Conservation (phyloP, 257 asterid genomes). For the Salvia splendens region DNA sequence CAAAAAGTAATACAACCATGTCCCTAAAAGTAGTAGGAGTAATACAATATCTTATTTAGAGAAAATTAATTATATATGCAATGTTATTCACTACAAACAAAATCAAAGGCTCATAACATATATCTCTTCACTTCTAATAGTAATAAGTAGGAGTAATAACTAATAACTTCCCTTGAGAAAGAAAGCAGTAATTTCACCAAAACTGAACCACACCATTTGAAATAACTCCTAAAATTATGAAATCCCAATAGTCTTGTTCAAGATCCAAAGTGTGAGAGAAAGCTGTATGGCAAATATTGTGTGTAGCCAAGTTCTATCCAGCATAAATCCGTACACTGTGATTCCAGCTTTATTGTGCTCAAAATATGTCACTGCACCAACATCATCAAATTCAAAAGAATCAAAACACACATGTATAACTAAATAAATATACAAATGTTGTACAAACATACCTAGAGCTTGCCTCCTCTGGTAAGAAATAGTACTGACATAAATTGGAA, state of each 20-base stretch:
- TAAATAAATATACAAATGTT: background rate
- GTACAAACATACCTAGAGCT: conserved; percentile 62
- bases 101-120: background rate
- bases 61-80: background rate
- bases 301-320: conserved; percentile 80
- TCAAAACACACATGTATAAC: too few relatives aligned
- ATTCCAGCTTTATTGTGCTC: conserved; percentile 92
- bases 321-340: conserved; percentile 88
- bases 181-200: conserved; percentile 15
- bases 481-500: conserved; percentile 53
- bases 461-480: conserved; percentile 87
- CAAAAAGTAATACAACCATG: too few relatives aligned
- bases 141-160: too few relatives aligned
- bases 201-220: background rate
- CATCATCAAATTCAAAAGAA: background rate
- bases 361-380: conserved; percentile 75
- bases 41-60: background rate
- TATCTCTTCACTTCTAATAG: background rate
- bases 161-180: background rate
- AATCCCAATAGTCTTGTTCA: conserved; percentile 80
- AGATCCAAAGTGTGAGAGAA: conserved; percentile 84
- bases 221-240: conserved; percentile 36
- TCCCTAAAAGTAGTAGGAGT: too few relatives aligned
- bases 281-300: conserved; percentile 71
- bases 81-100: background rate